Base-by-base conservation (phyloP, 257 asterid species). In the Scutellaria galericulata region DNA sequence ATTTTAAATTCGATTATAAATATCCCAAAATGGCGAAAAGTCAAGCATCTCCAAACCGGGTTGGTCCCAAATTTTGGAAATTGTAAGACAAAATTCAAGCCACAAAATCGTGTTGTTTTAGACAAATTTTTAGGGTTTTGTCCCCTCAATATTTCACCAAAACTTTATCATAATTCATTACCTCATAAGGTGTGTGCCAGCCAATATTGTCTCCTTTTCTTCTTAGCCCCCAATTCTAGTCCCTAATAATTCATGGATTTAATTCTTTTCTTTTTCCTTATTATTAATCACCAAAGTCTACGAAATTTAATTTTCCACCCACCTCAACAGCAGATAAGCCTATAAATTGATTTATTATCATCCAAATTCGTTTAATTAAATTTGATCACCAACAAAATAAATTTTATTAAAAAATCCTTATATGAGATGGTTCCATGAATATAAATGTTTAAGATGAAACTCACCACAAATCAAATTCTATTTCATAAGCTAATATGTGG, bases 101-200 rank as follows among this genome's bases (percentile, higher is more conserved):
- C 64, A 54, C 41, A 51, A 54, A 44, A 46, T 42, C 44, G 60
- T 42, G 14, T 27, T 13, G 9, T n/a, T 27, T 12, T 13, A 5
- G 44, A 55, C 53, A 53, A 70, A 70, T 7, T 51, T 31, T 67
- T 56, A 31, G 67, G 55, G 45, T 27, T 66, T 15, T 56, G 66
- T 70, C 35, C 42, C 74, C 22, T 35, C 37, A 31, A 31, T 31
- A 1, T 31, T 31, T 46, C 39, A 24, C 54, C 39, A 48, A 55
- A 68, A 40, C 7, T 31, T 31, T 18, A 24, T 54, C 39, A 48
- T 41, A 68, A 40, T 7, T 27, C 22, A 27, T 58, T 42, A 70
- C 67, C 75, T 70, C 55, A 46, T 18, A 70, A 57, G 58, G 58
- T 70, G 54, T 70, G 46, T 45, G 67, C 67, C 58, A 70, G 75